These are phyloP conservation scores for Thuja plicata DNA, from an alignment of 83 land plant genomes.

Conservation along the genomic window DNA sequence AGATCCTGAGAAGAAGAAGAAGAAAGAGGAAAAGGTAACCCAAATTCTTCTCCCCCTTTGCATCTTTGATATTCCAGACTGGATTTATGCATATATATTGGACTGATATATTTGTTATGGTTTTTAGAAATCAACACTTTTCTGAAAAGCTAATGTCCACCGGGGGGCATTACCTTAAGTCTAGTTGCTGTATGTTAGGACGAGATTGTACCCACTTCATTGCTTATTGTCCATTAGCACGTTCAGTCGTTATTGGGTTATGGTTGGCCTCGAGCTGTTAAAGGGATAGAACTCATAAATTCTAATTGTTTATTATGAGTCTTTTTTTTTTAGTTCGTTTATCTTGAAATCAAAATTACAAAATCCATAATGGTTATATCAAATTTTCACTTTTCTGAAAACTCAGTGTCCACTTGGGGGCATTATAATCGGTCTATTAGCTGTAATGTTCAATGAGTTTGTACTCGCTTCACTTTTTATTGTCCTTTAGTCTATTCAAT, in stretches of 20 bases:
- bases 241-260: too few relatives aligned
- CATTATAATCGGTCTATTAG: neutral
- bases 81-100: neutral
- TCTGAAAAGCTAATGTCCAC: neutral
- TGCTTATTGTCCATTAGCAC: too few relatives aligned
- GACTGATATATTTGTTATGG: neutral
- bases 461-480: neutral
- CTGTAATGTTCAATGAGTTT: neutral
- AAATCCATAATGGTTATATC: neutral
- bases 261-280: too few relatives aligned
- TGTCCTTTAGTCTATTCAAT: too few relatives aligned
- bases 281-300: too few relatives aligned
- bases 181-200: neutral
- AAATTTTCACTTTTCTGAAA: neutral
- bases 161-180: neutral
- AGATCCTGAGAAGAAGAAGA: conserved; percentile 72
- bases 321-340: too few relatives aligned
- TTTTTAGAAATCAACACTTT: neutral
- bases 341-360: too few relatives aligned
- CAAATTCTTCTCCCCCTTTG: neutral
- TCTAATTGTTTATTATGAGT: too few relatives aligned
- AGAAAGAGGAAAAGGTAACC: conserved; percentile 80
- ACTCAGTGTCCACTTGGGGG: neutral
- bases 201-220: neutral
- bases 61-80: neutral